These are phyloP conservation scores for Parathielavia appendiculata DNA, from an alignment of 495 filamentous ascomycete species.

Conservation along the genomic window DNA sequence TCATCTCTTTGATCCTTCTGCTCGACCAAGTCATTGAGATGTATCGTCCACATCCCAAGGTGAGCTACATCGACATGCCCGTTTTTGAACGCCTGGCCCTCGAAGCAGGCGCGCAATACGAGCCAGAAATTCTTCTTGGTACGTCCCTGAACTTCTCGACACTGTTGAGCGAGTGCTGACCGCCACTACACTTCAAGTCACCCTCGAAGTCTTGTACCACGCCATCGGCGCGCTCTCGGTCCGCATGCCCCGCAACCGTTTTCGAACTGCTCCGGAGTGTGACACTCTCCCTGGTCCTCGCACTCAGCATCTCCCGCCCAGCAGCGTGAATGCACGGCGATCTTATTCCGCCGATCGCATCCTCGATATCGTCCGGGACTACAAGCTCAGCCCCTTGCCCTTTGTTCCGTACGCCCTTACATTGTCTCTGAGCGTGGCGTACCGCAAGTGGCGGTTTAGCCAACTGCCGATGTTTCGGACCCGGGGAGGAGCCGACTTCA, in stretches of 20 bases:
- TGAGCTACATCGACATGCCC: constrained; percentile 48
- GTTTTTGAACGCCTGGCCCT: constrained; percentile 63
- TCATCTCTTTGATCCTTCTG: constrained; percentile 45
- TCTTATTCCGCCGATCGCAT: constrained; percentile 61
- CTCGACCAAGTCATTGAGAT: constrained; percentile 62
- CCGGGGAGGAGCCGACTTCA: constrained; percentile 56
- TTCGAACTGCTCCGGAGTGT: constrained; percentile 24
- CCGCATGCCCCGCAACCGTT: constrained; percentile 32
- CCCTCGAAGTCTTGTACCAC: constrained; percentile 66
- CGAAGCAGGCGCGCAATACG: constrained; percentile 37
- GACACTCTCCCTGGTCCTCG: constrained; percentile 26
- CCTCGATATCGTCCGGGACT: constrained; percentile 53
- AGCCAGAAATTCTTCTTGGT: constrained; percentile 44
- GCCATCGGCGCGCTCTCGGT: constrained; percentile 59
- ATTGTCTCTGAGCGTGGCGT: constrained; percentile 63
- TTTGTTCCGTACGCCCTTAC: constrained; percentile 64
- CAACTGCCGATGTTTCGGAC: constrained; percentile 57
- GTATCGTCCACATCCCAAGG: constrained; percentile 58
- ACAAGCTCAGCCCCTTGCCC: constrained; percentile 52
- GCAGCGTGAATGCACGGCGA: constrained; percentile 52
- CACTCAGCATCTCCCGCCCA: constrained; percentile 49
- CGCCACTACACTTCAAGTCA: constrained; percentile 34
- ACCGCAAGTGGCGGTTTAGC: constrained; percentile 64
- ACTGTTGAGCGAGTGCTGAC: neutral
- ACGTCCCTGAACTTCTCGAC: constrained; percentile 14